phyloP scores from a whole-genome alignment of 129 eudicot genomes.

The Artemisia argyi region DNA sequence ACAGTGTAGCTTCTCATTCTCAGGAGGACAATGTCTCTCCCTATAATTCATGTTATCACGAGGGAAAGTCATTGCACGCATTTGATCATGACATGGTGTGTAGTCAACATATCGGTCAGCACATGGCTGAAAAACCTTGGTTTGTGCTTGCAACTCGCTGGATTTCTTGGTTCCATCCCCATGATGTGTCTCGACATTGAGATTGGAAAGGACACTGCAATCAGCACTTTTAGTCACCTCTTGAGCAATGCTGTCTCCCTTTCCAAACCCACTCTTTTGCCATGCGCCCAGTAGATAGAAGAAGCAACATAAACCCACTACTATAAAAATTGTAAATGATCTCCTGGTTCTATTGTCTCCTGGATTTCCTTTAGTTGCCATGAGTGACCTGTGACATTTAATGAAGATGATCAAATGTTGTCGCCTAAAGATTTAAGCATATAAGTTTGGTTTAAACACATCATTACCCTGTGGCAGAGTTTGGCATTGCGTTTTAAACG shows the following conservation, averaged over 20 bases:
- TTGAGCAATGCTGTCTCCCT: constrained; percentile 69
- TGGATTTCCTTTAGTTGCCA: constrained; percentile 64
- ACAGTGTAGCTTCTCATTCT: constrained; percentile 57
- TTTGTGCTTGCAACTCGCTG: constrained; percentile 6
- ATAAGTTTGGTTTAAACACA: no score
- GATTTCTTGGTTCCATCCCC: constrained; percentile 34
- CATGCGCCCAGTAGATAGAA: constrained; percentile 66
- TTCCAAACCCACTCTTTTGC: constrained; percentile 71
- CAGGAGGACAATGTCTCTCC: constrained; percentile 69
- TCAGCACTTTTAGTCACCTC: constrained; percentile 57
- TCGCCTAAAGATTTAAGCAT: background rate
- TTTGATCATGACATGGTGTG: constrained; percentile 76
- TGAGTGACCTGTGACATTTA: constrained; percentile 42
- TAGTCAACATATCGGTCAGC: constrained; percentile 53
- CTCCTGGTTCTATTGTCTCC: constrained; percentile 62
- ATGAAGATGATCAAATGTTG: constrained; percentile 6
- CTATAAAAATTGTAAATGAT: constrained; percentile 51
- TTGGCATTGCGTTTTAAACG: no score
- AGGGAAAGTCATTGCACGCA: constrained; percentile 73
- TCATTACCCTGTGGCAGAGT: no score
- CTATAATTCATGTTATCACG: constrained; percentile 64
- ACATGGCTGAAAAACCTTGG: constrained; percentile 46
- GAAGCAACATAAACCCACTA: constrained; percentile 60
- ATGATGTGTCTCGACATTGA: constrained; percentile 54
- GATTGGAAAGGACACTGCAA: constrained; percentile 57